Evolutionary conservation across 306 rosid species (phyloP).

Genomic region (Delonix regia): DNA sequence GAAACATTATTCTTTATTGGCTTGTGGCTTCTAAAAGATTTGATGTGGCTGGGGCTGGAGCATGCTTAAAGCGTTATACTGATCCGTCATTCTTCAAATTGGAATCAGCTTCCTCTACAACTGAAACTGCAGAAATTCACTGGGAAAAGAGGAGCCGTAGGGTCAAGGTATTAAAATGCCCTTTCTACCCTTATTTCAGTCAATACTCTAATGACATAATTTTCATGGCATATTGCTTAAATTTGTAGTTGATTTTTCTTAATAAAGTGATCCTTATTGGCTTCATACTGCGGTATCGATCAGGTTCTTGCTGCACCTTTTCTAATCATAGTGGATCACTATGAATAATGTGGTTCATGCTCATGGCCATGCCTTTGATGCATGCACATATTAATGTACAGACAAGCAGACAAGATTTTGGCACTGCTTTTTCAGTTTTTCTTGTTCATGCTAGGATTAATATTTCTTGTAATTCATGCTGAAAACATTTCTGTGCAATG

Average conservation of each 20-base stretch:
- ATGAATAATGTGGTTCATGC: conserved; percentile 5
- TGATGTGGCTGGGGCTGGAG: conserved; percentile 99
- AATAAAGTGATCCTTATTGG: not conserved
- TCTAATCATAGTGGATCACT: conserved; percentile 23
- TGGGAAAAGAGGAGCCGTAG: conserved; percentile 80
- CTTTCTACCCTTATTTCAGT: not conserved
- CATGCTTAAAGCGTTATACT: conserved; percentile 91
- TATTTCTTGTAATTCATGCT: not conserved
- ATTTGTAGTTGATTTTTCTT: not conserved
- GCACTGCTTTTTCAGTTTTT: conserved; percentile 22
- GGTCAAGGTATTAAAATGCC: conserved; percentile 65
- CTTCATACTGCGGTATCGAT: conserved; percentile 27
- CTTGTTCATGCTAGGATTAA: conserved; percentile 21
- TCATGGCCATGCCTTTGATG: conserved; percentile 15
- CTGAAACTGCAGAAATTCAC: conserved; percentile 43
- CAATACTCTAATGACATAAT: not conserved
- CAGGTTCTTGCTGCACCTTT: conserved; percentile 21
- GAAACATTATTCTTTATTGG: conserved; percentile 11
- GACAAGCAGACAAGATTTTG: conserved; percentile 35
- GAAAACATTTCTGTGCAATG: not conserved
- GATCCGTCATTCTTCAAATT: conserved; percentile 88
- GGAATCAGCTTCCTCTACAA: conserved; percentile 58
- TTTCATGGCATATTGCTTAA: conserved; percentile 22
- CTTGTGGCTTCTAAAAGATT: conserved; percentile 66
- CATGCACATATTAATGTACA: conserved; percentile 16